Percentiles rank a stretch among this genome's conserved stretches.
Evolutionary conservation across 176 grass and related monocot species (phyloP).

Genomic region (barley (Hordeum vulgare)): MorexV3_pseudomolecules_assembly NC_058521.1:494119192-494119691

Average conservation of each 20-base stretch:
- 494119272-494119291: not conserved
- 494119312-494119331: not conserved
- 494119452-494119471: not conserved
- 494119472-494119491: not conserved
- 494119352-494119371: not conserved
- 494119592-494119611: slow-evolving; percentile 91
- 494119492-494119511: not conserved
- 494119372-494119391: too few relatives aligned
- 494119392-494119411: not conserved
- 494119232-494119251: not conserved
- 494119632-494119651: slow-evolving; percentile 81
- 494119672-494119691: slow-evolving; percentile 17
- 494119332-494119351: not conserved
- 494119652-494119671: not conserved
- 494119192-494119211: not conserved
- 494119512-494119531: not conserved
- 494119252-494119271: not conserved
- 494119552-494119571: slow-evolving; percentile 41
- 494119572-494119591: slow-evolving; percentile 95
- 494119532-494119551: not conserved
- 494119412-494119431: not conserved
- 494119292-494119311: not conserved
- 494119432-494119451: not conserved
- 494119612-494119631: slow-evolving; percentile 83
- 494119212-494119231: not conserved